Percentiles rank a stretch among this genome's conserved stretches.
Conservation (phyloP, 768 basidiomycete genomes). For the Lentinula detonsa region DNA sequence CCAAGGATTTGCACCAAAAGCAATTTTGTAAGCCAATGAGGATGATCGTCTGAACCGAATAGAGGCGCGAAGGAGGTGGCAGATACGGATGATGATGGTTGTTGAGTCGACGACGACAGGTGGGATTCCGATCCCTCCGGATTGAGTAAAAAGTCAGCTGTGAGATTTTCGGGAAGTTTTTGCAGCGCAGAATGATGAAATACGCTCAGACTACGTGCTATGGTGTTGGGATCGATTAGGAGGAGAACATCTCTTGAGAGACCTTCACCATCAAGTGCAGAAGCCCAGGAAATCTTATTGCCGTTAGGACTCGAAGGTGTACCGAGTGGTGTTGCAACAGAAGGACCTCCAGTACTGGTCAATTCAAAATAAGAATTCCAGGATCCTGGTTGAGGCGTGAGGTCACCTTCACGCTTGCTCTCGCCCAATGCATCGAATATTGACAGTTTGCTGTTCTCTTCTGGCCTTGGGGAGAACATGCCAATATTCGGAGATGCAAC, state of each 20-base stretch:
- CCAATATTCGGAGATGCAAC: slow-evolving; percentile 23
- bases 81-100: background rate
- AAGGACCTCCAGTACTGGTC: background rate
- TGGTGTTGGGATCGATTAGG: slow-evolving; percentile 49
- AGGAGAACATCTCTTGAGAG: slow-evolving; percentile 64
- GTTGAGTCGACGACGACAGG: background rate
- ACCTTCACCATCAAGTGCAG: slow-evolving; percentile 53
- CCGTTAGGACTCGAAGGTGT: slow-evolving; percentile 11
- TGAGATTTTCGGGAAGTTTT: slow-evolving; percentile 46
- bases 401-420: slow-evolving; percentile 8
- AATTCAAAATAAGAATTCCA: background rate
- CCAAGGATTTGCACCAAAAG: slow-evolving; percentile 67
- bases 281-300: slow-evolving; percentile 36
- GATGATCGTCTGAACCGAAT: slow-evolving; percentile 63
- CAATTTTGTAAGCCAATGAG: slow-evolving; percentile 79
- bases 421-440: slow-evolving; percentile 39
- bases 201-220: slow-evolving; percentile 57
- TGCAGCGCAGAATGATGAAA: slow-evolving; percentile 55
- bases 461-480: slow-evolving; percentile 51
- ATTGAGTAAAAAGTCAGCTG: slow-evolving; percentile 36
- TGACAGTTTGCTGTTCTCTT: slow-evolving; percentile 30
- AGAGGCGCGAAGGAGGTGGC: slow-evolving; percentile 27
- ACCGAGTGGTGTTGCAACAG: slow-evolving; percentile 21
- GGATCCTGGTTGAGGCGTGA: background rate
- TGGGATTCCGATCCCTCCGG: slow-evolving; percentile 17